phyloP scores from a whole-genome alignment of 495 filamentous ascomycete species.

The Lasiosphaeris hirsuta region DNA sequence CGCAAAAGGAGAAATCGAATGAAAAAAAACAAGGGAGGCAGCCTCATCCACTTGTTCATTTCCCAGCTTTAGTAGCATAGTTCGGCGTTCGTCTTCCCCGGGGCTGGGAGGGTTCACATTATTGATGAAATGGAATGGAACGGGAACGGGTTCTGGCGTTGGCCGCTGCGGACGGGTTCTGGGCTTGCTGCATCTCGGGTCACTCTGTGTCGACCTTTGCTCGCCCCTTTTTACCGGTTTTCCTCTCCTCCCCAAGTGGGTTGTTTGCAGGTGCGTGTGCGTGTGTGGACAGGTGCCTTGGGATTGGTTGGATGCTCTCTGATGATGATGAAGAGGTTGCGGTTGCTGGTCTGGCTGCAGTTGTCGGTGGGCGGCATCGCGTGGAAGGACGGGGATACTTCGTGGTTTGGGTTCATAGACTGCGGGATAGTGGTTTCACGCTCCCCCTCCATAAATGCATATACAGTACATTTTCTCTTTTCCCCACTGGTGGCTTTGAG shows the following conservation, averaged over 20 bases:
- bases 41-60: neutral
- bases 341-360: neutral
- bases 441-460: neutral
- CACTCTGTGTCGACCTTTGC: too few relatives aligned
- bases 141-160: conserved; percentile 12
- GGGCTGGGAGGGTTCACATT: neutral
- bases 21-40: neutral
- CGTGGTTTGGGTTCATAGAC: conserved; percentile 16
- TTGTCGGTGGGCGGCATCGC: neutral
- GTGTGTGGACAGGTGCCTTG: too few relatives aligned
- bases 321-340: neutral
- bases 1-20: too few relatives aligned
- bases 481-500: neutral
- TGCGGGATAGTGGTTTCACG: conserved; percentile 5
- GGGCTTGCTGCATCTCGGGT: too few relatives aligned
- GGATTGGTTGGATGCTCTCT: too few relatives aligned
- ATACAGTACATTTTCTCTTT: neutral
- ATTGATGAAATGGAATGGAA: neutral
- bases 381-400: neutral
- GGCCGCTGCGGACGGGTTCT: neutral
- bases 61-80: conserved; percentile 12
- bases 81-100: conserved; percentile 15
- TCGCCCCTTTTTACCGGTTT: too few relatives aligned
- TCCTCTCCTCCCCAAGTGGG: too few relatives aligned
- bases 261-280: too few relatives aligned